These are phyloP conservation scores for Xylariales sp. DNA, from an alignment of 2,329 filamentous ascomycete genomes.

Conservation along the genomic window DNA sequence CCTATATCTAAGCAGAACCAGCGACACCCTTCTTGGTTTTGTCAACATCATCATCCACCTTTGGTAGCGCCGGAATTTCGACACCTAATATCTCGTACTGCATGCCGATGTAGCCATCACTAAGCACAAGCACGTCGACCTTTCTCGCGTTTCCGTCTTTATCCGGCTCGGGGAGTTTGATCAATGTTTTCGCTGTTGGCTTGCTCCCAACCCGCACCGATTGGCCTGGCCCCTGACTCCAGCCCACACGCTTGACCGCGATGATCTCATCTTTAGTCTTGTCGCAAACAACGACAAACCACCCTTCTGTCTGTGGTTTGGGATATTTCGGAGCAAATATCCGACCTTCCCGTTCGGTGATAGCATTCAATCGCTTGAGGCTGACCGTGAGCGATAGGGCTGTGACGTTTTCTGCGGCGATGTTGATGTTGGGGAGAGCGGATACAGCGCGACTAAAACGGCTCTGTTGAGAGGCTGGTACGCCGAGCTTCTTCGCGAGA, in stretches of 20 bases:
- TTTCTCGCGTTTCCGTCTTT: conserved; percentile 63
- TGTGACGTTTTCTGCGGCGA: conserved; percentile 71
- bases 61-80: conserved; percentile 63
- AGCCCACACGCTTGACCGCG: conserved; percentile 86
- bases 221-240: conserved; percentile 58
- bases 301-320: conserved; percentile 94
- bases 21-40: conserved; percentile 54
- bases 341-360: conserved; percentile 73
- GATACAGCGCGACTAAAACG: conserved; percentile 70
- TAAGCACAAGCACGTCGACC: conserved; percentile 80
- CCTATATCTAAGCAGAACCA: conserved; percentile 25
- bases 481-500: conserved; percentile 63
- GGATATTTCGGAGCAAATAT: conserved; percentile 92
- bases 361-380: conserved; percentile 74
- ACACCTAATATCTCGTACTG: conserved; percentile 62
- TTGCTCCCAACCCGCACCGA: conserved; percentile 56
- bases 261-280: conserved; percentile 78
- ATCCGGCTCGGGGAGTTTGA: conserved; percentile 68
- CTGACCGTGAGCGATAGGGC: conserved; percentile 71
- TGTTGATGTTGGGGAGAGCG: conserved; percentile 74
- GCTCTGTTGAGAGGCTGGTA: conserved; percentile 58
- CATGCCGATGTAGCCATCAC: conserved; percentile 89
- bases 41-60: conserved; percentile 60
- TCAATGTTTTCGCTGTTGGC: conserved; percentile 64
- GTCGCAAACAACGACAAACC: conserved; percentile 84